phyloP scores from a whole-genome alignment of 2,329 filamentous ascomycete genomes.

The Colletotrichum tofieldiae region DNA sequence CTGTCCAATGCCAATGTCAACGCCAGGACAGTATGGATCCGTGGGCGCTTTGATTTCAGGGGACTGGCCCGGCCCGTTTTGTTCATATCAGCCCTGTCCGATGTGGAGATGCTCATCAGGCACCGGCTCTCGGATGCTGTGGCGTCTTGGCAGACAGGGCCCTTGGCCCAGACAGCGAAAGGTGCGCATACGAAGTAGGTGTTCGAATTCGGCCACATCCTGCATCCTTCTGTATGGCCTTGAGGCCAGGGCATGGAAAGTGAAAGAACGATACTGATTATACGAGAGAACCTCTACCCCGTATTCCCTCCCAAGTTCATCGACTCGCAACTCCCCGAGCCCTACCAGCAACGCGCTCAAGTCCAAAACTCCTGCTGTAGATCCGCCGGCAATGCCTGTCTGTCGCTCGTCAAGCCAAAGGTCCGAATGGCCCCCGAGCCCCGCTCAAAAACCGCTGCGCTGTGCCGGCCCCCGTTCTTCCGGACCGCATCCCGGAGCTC shows the following conservation, averaged over 20 bases:
- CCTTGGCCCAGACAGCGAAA: background rate
- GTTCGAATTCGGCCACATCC: background rate
- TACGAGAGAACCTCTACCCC: no score
- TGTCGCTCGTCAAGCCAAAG: background rate
- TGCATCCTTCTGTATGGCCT: background rate
- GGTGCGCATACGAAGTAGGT: background rate
- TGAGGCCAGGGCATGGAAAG: background rate
- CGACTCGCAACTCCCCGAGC: background rate
- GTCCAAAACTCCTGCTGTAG: background rate
- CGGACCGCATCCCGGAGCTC: background rate
- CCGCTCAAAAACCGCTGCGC: background rate
- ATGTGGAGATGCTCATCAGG: background rate
- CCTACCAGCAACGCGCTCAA: background rate
- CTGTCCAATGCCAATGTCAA: background rate
- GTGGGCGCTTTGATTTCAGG: background rate
- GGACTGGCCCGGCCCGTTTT: background rate
- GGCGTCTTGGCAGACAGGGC: constrained; percentile 2
- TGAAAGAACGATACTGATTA: no score
- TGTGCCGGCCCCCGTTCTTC: background rate
- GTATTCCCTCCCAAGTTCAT: no score
- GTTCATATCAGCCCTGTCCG: background rate
- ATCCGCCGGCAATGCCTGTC: background rate
- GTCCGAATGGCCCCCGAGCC: background rate
- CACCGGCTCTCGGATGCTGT: background rate
- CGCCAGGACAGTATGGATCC: background rate